Evolutionary conservation across 1,284 basidiomycete species (phyloP).

Genomic region (Ganoderma sinense): DNA sequence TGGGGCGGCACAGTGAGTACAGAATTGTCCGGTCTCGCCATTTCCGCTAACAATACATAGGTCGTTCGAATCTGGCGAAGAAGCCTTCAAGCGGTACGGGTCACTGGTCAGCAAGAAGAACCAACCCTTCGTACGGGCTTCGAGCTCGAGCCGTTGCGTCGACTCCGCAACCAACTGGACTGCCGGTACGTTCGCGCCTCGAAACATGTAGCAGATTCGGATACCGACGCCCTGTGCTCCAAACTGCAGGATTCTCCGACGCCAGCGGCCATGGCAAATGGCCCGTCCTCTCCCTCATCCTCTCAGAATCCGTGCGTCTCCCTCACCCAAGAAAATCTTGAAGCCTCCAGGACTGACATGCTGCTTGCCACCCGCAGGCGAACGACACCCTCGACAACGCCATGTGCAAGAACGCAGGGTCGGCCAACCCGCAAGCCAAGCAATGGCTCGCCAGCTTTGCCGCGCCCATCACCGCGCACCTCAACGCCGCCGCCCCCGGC

Average conservation of each 20-base stretch:
- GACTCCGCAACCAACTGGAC: slow-evolving; percentile 78
- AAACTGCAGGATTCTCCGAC: slow-evolving; percentile 56
- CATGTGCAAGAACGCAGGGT: slow-evolving; percentile 69
- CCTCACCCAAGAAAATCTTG: background rate
- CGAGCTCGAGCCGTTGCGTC: slow-evolving; percentile 68
- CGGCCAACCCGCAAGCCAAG: slow-evolving; percentile 50
- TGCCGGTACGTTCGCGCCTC: slow-evolving; percentile 49
- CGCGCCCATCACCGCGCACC: slow-evolving; percentile 61
- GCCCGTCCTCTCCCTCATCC: slow-evolving; percentile 58
- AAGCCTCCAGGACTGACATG: slow-evolving; percentile 35
- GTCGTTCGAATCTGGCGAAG: slow-evolving; percentile 55
- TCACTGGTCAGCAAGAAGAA: slow-evolving; percentile 52
- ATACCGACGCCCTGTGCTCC: background rate
- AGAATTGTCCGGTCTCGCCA: background rate
- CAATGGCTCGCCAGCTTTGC: slow-evolving; percentile 66
- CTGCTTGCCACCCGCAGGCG: slow-evolving; percentile 53
- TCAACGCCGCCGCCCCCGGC: slow-evolving; percentile 69
- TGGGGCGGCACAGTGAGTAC: slow-evolving; percentile 74
- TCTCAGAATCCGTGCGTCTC: slow-evolving; percentile 56
- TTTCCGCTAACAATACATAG: slow-evolving; percentile 30
- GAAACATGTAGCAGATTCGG: no score
- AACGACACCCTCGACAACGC: slow-evolving; percentile 81
- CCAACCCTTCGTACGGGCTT: slow-evolving; percentile 73
- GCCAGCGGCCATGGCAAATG: slow-evolving; percentile 33
- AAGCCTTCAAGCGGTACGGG: slow-evolving; percentile 60